Base-by-base conservation (phyloP, 2,329 filamentous ascomycete species). In the Neofusicoccum parvum region DNA sequence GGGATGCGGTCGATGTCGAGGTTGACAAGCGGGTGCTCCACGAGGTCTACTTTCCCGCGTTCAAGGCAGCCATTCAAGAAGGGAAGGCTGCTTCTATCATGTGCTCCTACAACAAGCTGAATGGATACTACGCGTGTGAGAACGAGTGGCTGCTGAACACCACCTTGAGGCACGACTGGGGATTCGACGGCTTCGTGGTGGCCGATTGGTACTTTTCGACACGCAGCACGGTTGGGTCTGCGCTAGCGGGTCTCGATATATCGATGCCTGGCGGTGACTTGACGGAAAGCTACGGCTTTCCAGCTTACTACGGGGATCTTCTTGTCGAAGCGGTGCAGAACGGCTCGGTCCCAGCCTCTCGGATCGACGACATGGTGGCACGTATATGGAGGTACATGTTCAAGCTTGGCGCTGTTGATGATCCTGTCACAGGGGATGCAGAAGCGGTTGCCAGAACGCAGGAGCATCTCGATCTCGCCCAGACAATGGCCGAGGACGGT, bases 21-120 rank as follows among this genome's bases (percentile, higher is more conserved):
- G 27, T 32, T 6, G 27, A 32, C 27, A 32, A 32, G 5, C 27
- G 27, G 27, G 27, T 32, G 27, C 27, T 92, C 73, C 90, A 92
- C 71, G 91, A 93, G 75, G 76, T 92, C 5, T 94, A 92, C 73
- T 80, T 89, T 27, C 93, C 90, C 91, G 90, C 91, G 0, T 94
- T 93, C 72, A 88, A 85, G 20, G 89, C 93, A 72, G 88, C 88
- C 1, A 85, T 92, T 59, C 83, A 82, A 65, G 89, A 89, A 7
- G 89, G 89, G 9, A 1, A 6, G 4, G 88, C 90, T 51, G 77
- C 78, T 9, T 79, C 79, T 1, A 71, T 83, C 14, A 84, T 84
- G 82, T 83, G 81, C 73, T 75, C 68, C 3, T 82, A 81, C 78
- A 81, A 69, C 67, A 72, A 78, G 3, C 37, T 64, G 5, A 56